Evolutionary conservation across 1,284 basidiomycete species (phyloP), one percentile per base, ranked within the genome.

Genomic region (Ganoderma sp.): DNA sequence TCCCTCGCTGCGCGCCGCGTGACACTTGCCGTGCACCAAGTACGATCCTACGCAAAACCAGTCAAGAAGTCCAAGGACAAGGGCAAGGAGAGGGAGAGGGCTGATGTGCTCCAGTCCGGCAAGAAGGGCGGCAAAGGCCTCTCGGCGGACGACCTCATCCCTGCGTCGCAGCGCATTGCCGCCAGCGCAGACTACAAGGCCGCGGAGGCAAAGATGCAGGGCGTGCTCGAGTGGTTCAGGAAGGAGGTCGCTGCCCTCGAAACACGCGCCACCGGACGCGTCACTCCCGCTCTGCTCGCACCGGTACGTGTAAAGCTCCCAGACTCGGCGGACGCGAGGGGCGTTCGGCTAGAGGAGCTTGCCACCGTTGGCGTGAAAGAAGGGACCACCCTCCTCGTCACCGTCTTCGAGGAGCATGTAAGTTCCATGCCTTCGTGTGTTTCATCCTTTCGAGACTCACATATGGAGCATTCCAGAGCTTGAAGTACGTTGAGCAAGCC

Each of bases 351-450:
- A 48, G 88, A 92, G 54, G 90, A 92, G 65, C 76, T 94, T 22
- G 90, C 92, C 1, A 93, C 91, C 0, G 86, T 94, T 42, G 92
- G 93, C 14, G 88, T 94, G 57, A 83, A 89, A 68, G 91, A 94
- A 65, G 92, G 93, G 0, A 86, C 89, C 12, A 84, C 85, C 64
- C 78, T 94, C 66, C 72, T 94, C 28, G 82, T 94, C 15, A 93
- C 91, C 1, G 82, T 91, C 41, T 94, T 92, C 73, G 90, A 93
- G 64, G 90, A 92, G 77, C 81, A 86, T 77, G 90, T 92, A 76
- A 81, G 87, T 81, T 10, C 15, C 32, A 6, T n/a, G 15, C 3
- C 22, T 12, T 42, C 22, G 28, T 14, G 14, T 3, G 52, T 54
- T 15, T 10, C 48, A 4, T 3, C 34, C 2, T 58, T 12, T 58